Percentiles rank a stretch among this genome's conserved stretches.
phyloP scores from a whole-genome alignment of 495 filamentous ascomycete species.

The Neurospora hispaniola region DNA sequence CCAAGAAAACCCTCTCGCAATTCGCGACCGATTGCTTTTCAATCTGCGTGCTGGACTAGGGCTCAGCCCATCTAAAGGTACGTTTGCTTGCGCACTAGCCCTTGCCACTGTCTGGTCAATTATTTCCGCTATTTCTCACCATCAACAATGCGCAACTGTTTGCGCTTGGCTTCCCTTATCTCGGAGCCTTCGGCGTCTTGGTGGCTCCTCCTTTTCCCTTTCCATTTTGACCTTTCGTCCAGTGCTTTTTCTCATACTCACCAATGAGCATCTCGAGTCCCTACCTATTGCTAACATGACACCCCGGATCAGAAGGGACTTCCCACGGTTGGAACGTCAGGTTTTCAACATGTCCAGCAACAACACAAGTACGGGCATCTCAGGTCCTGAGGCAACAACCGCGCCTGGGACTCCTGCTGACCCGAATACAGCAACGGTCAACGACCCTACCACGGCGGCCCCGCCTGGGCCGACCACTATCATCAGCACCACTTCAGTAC shows the following conservation, averaged over 20 bases:
- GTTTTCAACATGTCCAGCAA: slow-evolving; percentile 37
- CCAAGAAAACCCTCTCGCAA: neutral
- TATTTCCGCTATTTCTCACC: neutral
- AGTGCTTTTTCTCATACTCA: neutral
- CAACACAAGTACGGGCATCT: slow-evolving; percentile 25
- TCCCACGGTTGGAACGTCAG: slow-evolving; percentile 24
- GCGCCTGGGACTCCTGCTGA: slow-evolving; percentile 19
- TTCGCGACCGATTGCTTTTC: neutral
- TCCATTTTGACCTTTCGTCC: neutral
- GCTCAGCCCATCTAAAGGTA: neutral
- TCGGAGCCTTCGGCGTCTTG: neutral
- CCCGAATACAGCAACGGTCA: slow-evolving; percentile 14
- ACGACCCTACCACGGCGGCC: slow-evolving; percentile 8
- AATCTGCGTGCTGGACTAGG: neutral
- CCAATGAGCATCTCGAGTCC: neutral
- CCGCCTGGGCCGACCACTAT: neutral
- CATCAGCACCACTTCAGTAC: slow-evolving; percentile 1
- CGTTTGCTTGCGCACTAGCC: neutral
- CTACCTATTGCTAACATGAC: slow-evolving; percentile 29
- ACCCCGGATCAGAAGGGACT: slow-evolving; percentile 19
- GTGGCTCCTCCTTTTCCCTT: neutral
- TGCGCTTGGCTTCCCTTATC: neutral
- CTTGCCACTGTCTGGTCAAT: neutral
- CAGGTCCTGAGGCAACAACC: slow-evolving; percentile 8
- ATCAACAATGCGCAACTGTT: neutral